Conservation (phyloP, 2,329 filamentous ascomycete genomes). For the Fusarium sp. region DNA sequence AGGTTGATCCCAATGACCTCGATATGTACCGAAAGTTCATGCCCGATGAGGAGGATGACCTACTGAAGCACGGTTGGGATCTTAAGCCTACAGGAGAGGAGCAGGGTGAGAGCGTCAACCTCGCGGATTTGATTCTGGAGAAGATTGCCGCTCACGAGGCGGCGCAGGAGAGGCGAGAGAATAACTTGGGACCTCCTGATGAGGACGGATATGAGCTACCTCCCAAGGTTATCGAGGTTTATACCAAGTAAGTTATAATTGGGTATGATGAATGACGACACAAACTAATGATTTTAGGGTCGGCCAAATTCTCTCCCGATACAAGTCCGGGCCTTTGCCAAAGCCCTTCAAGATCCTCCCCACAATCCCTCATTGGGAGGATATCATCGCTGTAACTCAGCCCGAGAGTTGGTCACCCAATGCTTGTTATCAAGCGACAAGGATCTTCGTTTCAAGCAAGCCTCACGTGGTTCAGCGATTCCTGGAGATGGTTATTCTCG, state of each 20-base stretch:
- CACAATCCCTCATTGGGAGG: conserved; percentile 90
- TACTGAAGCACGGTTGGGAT: conserved; percentile 76
- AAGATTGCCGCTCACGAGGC: conserved; percentile 95
- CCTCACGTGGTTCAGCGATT: conserved; percentile 85
- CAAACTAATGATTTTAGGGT: conserved; percentile 65
- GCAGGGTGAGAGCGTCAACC: conserved; percentile 74
- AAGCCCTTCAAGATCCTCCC: conserved; percentile 98
- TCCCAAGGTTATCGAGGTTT: conserved; percentile 93
- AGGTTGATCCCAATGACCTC: conserved; percentile 89
- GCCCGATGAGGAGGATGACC: conserved; percentile 77
- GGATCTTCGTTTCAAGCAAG: conserved; percentile 90
- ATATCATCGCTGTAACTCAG: conserved; percentile 85
- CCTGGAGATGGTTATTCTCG: conserved; percentile 87
- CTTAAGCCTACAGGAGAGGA: conserved; percentile 61
- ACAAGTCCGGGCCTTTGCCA: conserved; percentile 95
- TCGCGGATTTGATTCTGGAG: conserved; percentile 92
- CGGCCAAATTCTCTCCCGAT: conserved; percentile 88
- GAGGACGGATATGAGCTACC: conserved; percentile 90
- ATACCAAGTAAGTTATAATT: conserved; percentile 77
- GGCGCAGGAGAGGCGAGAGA: conserved; percentile 61
- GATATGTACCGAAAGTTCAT: conserved; percentile 94
- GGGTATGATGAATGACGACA: no score
- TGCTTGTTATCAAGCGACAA: conserved; percentile 86
- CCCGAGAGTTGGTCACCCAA: conserved; percentile 83
- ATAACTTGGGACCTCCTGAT: conserved; percentile 69